Percentiles rank a stretch among this genome's conserved stretches.
phyloP scores from a whole-genome alignment of 2,329 filamentous ascomycete species.

The Epichloe aotearoae region DNA sequence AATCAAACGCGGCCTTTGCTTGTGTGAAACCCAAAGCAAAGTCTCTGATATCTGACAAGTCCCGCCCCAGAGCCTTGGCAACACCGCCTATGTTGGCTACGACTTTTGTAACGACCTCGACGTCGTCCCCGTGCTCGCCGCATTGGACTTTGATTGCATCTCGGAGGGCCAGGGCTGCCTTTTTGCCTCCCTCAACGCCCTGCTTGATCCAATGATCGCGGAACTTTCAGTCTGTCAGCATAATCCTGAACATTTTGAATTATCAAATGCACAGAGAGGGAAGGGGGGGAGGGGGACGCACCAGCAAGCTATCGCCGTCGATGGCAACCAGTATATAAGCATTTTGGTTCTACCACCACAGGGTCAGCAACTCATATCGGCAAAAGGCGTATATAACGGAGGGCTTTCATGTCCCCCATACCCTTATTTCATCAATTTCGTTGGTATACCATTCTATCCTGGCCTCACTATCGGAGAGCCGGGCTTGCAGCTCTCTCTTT shows the following conservation, averaged over 20 bases:
- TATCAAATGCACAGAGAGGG: neutral
- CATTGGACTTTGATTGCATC: conserved; percentile 34
- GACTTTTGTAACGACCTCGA: conserved; percentile 43
- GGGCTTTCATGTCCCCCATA: conserved; percentile 13
- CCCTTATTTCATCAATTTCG: conserved; percentile 33
- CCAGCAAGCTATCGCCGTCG: conserved; percentile 50
- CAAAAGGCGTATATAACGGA: neutral
- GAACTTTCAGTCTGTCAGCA: conserved; percentile 31
- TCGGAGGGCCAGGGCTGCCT: conserved; percentile 36
- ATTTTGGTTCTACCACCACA: conserved; percentile 32
- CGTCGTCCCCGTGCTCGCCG: conserved; percentile 28
- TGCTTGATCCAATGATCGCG: conserved; percentile 39
- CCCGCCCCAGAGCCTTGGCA: conserved; percentile 33
- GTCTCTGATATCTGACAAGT: conserved; percentile 37
- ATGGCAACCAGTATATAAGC: conserved; percentile 48
- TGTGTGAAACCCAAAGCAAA: conserved; percentile 49
- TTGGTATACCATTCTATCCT: conserved; percentile 21
- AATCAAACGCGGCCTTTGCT: conserved; percentile 46
- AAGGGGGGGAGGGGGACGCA: conserved; percentile 16
- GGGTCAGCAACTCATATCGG: neutral
- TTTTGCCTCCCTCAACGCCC: conserved; percentile 41
- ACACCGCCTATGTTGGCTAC: conserved; percentile 41
- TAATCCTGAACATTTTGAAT: neutral
- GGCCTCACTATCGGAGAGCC: conserved; percentile 26
- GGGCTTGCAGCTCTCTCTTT: conserved; percentile 37